Evolutionary conservation across 805 yeast species (phyloP), one percentile per base, ranked within the genome.

Genomic region (Dipodascopsis uninucleata): DNA sequence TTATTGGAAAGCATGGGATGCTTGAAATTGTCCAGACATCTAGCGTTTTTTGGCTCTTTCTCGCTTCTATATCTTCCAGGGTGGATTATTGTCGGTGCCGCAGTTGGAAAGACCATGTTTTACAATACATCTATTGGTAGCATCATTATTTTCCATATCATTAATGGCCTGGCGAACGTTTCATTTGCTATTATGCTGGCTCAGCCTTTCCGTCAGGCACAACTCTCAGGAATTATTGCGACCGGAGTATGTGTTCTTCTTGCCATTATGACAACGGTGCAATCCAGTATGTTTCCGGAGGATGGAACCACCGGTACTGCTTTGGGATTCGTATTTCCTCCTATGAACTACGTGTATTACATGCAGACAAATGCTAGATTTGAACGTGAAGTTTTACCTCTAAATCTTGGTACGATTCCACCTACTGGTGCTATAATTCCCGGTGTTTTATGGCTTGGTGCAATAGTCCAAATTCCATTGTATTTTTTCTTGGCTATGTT

Each of bases 331-430:
- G 28, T 64, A 8, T 64, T 64, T 45, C 68, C 68, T 14, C 67
- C 67, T 7, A 57, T 61, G 59, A 65, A 59, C 49, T 65, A 65
- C 47, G 55, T 61, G 9, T 65, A 53, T 47, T 63, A 60, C 49
- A 48, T 64, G 37, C 59, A 62, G 38, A 56, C 63, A 10, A 50
- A 59, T 10, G 58, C 66, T 8, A 41, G 64, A 9, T 62, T 55
- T 47, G 66, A 64, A 44, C 55, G 56, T 14, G 55, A 36, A 12
- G 45, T 43, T 10, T 26, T 45, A 31, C 54, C 60, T 1, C 42
- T 58, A 14, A 53, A 57, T 31, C 49, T 64, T 45, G 43, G 56
- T 3, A 39, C 50, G n/a, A 40, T 32, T 6, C 61, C 66, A 12
- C 65, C 68, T 3, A 53, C 54, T 23, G 56, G 62, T 4, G 44